Conservation (phyloP, 306 rosid genomes). For the Glycine tomentella region DNA sequence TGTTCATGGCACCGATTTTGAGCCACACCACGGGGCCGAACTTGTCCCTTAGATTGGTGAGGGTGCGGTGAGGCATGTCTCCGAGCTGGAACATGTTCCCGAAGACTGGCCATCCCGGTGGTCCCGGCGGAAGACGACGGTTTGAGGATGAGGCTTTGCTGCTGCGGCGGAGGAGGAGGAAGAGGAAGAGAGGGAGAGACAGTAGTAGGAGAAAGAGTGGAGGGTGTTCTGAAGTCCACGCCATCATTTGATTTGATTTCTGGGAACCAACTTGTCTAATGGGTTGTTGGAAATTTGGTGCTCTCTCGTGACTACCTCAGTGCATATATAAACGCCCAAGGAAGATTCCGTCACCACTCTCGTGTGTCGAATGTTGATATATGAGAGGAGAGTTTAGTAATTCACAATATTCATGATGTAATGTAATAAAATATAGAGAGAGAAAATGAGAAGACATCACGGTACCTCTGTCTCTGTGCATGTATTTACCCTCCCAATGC, state of each 20-base stretch:
- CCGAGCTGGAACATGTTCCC: conserved; percentile 80
- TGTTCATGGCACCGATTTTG: conserved; percentile 59
- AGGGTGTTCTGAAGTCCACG: background rate
- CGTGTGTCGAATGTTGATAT: too few species aligned
- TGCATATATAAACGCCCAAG: too few species aligned
- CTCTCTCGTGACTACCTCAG: too few species aligned
- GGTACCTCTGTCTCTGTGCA: too few species aligned
- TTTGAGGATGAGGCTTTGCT: conserved; percentile 14
- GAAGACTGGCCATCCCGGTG: conserved; percentile 71
- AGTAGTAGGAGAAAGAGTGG: conserved; percentile 31
- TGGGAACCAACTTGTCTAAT: too few species aligned
- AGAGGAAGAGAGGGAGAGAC: background rate
- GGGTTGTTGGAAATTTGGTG: too few species aligned
- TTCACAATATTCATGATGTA: too few species aligned
- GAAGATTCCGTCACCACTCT: too few species aligned
- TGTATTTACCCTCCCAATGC: too few species aligned
- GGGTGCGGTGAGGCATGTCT: conserved; percentile 64
- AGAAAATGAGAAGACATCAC: too few species aligned
- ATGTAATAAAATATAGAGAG: too few species aligned
- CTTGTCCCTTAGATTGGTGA: conserved; percentile 45
- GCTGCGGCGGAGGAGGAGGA: conserved; percentile 37
- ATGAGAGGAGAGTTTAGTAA: too few species aligned
- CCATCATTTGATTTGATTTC: conserved; percentile 10
- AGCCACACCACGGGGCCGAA: conserved; percentile 70
- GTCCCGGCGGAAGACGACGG: conserved; percentile 63